Evolutionary conservation across 768 basidiomycete genomes (phyloP).

Genomic region (Leccinum uliginosum): DNA sequence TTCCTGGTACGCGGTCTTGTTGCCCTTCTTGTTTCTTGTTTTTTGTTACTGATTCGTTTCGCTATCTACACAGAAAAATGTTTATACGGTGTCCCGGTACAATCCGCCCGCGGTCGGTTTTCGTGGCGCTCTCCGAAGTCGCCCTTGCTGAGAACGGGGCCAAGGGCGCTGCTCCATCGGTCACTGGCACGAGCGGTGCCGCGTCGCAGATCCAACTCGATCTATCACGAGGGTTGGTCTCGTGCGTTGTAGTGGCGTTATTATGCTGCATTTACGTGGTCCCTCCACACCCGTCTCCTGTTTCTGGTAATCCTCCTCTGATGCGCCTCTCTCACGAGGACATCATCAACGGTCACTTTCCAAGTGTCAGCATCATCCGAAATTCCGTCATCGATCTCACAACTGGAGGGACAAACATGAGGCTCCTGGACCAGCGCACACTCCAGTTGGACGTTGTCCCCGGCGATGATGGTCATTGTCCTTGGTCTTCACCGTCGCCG

Average conservation of each 20-base stretch:
- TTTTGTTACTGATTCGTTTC: background rate
- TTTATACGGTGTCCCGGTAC: slow-evolving; percentile 52
- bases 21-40: background rate
- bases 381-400: background rate
- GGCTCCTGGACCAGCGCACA: background rate
- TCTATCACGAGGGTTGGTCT: background rate
- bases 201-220: background rate
- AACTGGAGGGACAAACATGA: background rate
- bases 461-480: too few species aligned
- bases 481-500: too few species aligned
- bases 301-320: background rate
- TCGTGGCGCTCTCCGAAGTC: slow-evolving; percentile 39
- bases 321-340: background rate
- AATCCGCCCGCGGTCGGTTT: slow-evolving; percentile 46
- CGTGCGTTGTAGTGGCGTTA: background rate
- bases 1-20: slow-evolving; percentile 33
- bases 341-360: background rate
- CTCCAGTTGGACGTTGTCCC: too few species aligned
- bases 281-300: background rate
- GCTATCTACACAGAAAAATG: slow-evolving; percentile 40
- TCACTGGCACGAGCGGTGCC: slow-evolving; percentile 29
- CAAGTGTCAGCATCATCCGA: background rate
- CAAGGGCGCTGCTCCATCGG: slow-evolving; percentile 40
- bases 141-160: slow-evolving; percentile 27
- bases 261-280: background rate